Evolutionary conservation across 768 basidiomycete species (phyloP), one percentile per base, ranked within the genome.

Genomic region (Leccinum truebloodii): DNA sequence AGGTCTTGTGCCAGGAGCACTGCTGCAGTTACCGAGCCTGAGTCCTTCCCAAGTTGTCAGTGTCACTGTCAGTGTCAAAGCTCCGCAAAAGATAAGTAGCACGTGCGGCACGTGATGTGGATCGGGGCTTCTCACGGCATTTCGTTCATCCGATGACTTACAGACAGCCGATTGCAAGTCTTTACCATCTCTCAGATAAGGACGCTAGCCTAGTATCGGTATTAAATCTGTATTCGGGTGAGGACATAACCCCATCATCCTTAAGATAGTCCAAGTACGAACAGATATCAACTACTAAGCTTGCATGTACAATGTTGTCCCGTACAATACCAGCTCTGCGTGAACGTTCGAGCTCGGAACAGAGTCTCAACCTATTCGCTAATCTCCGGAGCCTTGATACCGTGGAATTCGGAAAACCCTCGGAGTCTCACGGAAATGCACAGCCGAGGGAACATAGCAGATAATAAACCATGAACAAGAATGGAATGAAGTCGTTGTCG

Each of bases 391-490:
- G 18, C 48, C 22, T 49, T 35, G 26, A 54, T 54, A 54, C 49
- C 48, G 52, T 28, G 59, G 5, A 55, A 41, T 41, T 44, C 26
- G 55, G 55, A 20, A 57, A 20, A n/a, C 2, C 41, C 39, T 39
- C 37, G 16, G 24, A 35, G 30, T 22, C 32, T 54, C 41, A 30
- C 55, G 46, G 32, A 56, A 41, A 54, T 32, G 54, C 53, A 61
- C 50, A 53, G 44, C 5, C 4, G 61, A 10, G 28, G 39, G 57
- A 60, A 52, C 18, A 55, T 26, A 57, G 13, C 39, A 41, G 32
- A 53, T 22, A 67, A 63, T 60, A 70, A 63, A 54, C 63, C 58
- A 63, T 51, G 61, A 48, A 63, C 63, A 60, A 54, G 62, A 68
- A 63, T 9, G 55, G 28, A 6, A 34, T 35, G 52, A 35, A 5